Evolutionary conservation across 495 filamentous ascomycete genomes (phyloP).

Genomic region (Neurospora pannonica): DNA sequence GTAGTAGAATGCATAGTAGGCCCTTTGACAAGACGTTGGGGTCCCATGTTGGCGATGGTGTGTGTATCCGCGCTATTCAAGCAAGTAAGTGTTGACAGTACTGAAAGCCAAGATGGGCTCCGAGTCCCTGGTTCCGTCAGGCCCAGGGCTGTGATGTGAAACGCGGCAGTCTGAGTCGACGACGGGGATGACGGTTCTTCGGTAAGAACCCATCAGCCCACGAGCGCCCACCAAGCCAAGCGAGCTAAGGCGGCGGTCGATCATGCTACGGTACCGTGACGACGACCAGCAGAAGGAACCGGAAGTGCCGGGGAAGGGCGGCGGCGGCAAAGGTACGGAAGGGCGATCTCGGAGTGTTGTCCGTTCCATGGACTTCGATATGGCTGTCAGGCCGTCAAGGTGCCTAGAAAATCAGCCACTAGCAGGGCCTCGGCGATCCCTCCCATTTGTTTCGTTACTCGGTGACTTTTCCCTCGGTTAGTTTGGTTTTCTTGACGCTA

Average conservation of each 20-base stretch:
- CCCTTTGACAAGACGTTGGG: background rate
- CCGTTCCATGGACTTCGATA: background rate
- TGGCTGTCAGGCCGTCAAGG: background rate
- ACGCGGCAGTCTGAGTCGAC: background rate
- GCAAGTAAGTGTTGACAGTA: background rate
- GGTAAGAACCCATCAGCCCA: background rate
- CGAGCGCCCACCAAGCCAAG: background rate
- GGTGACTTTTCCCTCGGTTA: background rate
- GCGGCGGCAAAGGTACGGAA: background rate
- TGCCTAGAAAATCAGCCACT: background rate
- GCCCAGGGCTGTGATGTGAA: background rate
- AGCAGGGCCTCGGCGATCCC: background rate
- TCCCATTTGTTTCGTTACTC: background rate
- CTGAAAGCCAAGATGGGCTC: background rate
- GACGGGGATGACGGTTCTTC: background rate
- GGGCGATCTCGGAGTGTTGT: background rate
- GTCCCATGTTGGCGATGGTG: background rate
- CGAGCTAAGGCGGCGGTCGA: background rate
- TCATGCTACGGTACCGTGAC: background rate
- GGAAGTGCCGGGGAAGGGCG: background rate
- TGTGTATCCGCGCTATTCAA: background rate
- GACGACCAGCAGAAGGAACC: background rate
- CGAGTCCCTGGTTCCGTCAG: background rate
- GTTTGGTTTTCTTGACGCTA: background rate
- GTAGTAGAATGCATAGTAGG: background rate